A percentile compares a stretch with the other conserved stretches of the same genome.
Evolutionary conservation across 257 asterid genomes (phyloP).

Genomic region (Solanum phureja): DNA sequence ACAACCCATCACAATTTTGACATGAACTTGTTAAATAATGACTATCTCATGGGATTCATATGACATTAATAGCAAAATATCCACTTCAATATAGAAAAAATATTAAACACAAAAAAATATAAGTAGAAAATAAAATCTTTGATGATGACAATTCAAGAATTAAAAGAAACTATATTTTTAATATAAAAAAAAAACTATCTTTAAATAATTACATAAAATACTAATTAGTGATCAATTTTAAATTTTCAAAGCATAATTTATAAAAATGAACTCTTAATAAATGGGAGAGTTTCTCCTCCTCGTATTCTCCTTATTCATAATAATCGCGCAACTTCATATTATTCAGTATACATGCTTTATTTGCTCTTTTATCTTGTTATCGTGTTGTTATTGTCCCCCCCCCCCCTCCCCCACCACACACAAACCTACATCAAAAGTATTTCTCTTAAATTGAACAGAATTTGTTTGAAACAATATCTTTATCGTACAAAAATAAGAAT

Average conservation of each 20-base stretch:
- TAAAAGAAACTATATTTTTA: neutral
- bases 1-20: neutral
- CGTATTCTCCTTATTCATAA: neutral
- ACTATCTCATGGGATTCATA: neutral
- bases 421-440: neutral
- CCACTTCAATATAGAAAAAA: neutral
- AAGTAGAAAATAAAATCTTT: neutral
- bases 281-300: neutral
- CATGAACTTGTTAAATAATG: neutral
- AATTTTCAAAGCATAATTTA: neutral
- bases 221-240: neutral
- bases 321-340: neutral
- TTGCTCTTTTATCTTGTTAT: neutral
- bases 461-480: accelerated
- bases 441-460: neutral
- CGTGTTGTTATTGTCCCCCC: too few species aligned
- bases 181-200: accelerated
- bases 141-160: neutral
- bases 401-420: too few species aligned
- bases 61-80: neutral
- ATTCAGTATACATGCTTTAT: neutral
- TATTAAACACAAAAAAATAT: neutral
- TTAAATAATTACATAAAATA: neutral
- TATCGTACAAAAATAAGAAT: neutral
- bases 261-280: neutral